Evolutionary conservation across 2,329 filamentous ascomycete species (phyloP), one percentile per base, ranked within the genome.

Genomic region (Exophiala dermatitidis): DNA sequence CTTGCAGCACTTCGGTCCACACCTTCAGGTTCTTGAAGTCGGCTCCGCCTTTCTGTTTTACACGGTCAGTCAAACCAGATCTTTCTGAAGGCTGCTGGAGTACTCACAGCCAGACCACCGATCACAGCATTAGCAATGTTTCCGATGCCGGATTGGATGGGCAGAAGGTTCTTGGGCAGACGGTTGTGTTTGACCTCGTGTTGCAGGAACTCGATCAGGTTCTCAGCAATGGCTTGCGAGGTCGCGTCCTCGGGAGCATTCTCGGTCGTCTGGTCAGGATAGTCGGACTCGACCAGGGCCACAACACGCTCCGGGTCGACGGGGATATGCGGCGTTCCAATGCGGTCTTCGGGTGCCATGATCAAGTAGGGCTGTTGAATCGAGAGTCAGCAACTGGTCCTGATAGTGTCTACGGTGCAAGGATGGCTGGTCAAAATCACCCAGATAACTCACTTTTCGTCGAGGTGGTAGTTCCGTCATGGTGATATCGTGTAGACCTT

Each of bases 81-180:
- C 5, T 9, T 32, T n/a, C 3, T 43, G 19, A n/a, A 29, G 29
- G 28, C 28, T 26, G 6, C 10, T 4, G 3, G 8, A 30, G 37
- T 33, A 43, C 55, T 55, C 41, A 56, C 55, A 60, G 83, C 81
- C 52, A 95, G 81, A 9, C 89, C 90, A 56, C 89, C 88, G 55
- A 95, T 83, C 58, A 95, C 90, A 36, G 89, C 89, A 70, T 95
- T 95, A 70, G 89, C 89, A 52, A 95, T 94, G 74, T 95, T 95
- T 60, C 90, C 89, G 62, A 95, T 95, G 42, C 89, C 89, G 7
- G 86, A 90, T 70, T 95, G 88, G 12, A 94, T 78, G 1, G 88
- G 88, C 1, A 93, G 77, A 1, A 95, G 80, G 66, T 83, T 88
- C 62, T 79, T 71, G 1, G 89, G 89, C 48, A 95, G 79, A 37